Evolutionary conservation across 1,139 yeast genomes (phyloP).

Genomic region (Yamadazyma pseudoaaseri): DNA sequence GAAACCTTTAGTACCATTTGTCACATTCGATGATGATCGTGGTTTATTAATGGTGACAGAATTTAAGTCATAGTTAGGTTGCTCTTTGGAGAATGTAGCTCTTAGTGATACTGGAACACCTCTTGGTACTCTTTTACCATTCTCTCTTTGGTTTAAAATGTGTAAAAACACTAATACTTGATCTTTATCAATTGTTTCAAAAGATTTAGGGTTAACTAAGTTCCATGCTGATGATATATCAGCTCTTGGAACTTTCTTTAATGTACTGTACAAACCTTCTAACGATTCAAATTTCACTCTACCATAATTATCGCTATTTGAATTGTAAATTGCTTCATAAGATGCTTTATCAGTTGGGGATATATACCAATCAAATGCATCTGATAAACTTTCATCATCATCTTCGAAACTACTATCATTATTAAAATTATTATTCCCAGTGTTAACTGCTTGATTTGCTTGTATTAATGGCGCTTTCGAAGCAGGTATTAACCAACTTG

Average conservation of each 20-base stretch:
- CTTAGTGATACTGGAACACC: conserved; percentile 93
- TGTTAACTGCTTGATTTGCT: conserved; percentile 66
- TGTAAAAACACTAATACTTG: conserved; percentile 88
- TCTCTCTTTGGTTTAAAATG: conserved; percentile 84
- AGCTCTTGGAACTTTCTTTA: conserved; percentile 72
- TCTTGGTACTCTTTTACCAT: conserved; percentile 84
- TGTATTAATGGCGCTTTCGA: conserved; percentile 81
- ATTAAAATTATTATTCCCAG: conserved; percentile 24
- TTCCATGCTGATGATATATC: conserved; percentile 96
- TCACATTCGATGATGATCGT: conserved; percentile 13
- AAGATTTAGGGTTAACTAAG: conserved; percentile 84
- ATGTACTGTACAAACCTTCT: conserved; percentile 63
- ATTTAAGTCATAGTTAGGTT: conserved; percentile 70
- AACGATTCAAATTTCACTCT: conserved; percentile 74
- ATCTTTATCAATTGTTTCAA: conserved; percentile 88
- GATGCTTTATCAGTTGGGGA: conserved; percentile 80
- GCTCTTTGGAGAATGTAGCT: conserved; percentile 87
- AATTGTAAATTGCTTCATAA: conserved; percentile 75
- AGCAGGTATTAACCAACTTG: conserved; percentile 90
- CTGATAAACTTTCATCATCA: conserved; percentile 53
- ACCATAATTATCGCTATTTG: conserved; percentile 80
- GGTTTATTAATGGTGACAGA: conserved; percentile 12
- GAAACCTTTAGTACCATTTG: conserved; percentile 27
- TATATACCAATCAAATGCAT: conserved; percentile 93
- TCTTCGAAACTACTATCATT: conserved; percentile 50